Evolutionary conservation across 2,329 filamentous ascomycete species (phyloP).

Genomic region (Fusarium odoratissimum): DNA sequence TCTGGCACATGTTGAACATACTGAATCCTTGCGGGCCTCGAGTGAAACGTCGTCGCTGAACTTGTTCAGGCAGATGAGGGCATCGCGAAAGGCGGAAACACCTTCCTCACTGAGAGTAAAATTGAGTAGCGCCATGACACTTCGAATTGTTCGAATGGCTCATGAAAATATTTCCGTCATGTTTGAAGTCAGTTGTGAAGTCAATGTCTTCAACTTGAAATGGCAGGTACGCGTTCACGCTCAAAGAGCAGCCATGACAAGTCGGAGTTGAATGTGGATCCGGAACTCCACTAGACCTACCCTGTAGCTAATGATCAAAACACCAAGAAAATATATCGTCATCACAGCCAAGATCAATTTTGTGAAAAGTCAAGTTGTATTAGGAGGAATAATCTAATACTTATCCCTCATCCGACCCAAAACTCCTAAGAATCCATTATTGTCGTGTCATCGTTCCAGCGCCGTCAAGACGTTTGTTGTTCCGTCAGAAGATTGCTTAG

Average conservation of each 20-base stretch:
- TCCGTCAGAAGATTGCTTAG: neutral
- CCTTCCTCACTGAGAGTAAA: constrained; percentile 82
- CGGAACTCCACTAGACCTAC: constrained; percentile 1
- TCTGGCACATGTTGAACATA: constrained; percentile 47
- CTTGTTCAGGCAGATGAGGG: constrained; percentile 78
- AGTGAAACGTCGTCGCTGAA: constrained; percentile 84
- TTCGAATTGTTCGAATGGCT: neutral
- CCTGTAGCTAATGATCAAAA: constrained; percentile 6
- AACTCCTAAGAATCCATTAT: constrained; percentile 23
- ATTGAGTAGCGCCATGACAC: constrained; percentile 69
- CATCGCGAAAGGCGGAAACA: constrained; percentile 76
- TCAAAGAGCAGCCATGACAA: neutral
- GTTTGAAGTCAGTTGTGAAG: neutral
- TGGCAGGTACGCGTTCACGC: neutral
- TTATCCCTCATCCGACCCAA: neutral
- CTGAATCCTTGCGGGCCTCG: constrained; percentile 76
- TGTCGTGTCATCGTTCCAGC: constrained; percentile 21
- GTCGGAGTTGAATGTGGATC: neutral
- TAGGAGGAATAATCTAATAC: constrained; percentile 6
- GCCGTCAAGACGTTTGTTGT: neutral
- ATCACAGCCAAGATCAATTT: neutral
- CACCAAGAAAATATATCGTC: neutral
- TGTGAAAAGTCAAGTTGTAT: constrained; percentile 4
- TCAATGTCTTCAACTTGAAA: neutral
- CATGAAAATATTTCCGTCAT: neutral